Evolutionary conservation across 306 rosid genomes (phyloP).

Genomic region (Crotalaria pallida): DNA sequence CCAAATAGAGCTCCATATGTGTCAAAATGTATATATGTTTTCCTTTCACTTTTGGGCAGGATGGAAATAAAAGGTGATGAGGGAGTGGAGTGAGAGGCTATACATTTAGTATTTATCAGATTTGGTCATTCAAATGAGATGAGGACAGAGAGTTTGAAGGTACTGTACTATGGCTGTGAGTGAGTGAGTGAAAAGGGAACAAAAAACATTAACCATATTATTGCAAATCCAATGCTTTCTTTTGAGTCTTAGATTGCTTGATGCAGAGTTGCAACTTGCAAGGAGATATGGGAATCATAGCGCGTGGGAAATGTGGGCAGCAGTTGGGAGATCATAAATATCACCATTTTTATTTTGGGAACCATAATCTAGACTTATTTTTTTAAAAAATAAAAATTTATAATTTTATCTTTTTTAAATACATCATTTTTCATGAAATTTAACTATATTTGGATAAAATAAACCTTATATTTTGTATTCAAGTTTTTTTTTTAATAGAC

Average conservation of each 20-base stretch:
- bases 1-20: slow-evolving; percentile 33
- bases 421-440: too few relatives aligned
- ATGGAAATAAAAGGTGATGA: neutral
- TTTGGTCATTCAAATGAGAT: too few relatives aligned
- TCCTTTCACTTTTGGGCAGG: neutral
- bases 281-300: neutral
- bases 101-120: neutral
- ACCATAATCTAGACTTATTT: too few relatives aligned
- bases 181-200: too few relatives aligned
- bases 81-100: neutral
- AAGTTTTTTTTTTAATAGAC: too few relatives aligned
- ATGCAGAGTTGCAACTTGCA: neutral
- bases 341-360: too few relatives aligned
- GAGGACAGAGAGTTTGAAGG: neutral
- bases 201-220: neutral
- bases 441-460: too few relatives aligned
- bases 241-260: neutral
- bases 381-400: too few relatives aligned
- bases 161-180: neutral
- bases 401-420: too few relatives aligned
- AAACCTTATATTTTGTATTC: too few relatives aligned
- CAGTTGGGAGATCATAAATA: neutral
- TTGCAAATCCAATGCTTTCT: neutral
- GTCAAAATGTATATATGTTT: slow-evolving; percentile 11
- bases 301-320: neutral